phyloP scores from a whole-genome alignment of 768 basidiomycete species.

The Suillus luteus region DNA sequence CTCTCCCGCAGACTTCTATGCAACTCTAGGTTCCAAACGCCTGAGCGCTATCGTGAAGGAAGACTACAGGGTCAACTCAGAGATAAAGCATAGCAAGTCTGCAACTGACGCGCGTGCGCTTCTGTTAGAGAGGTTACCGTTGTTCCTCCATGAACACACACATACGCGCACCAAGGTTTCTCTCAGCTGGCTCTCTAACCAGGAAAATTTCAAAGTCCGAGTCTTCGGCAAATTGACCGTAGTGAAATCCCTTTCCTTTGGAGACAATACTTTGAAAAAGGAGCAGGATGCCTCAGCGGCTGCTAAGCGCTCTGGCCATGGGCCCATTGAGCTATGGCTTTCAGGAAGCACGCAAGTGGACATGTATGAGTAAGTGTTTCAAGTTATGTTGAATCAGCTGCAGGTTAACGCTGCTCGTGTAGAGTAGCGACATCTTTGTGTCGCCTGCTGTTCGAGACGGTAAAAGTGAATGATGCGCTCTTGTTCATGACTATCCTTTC shows the following conservation, averaged over 20 bases:
- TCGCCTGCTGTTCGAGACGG: constrained; percentile 72
- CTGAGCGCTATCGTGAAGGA: constrained; percentile 77
- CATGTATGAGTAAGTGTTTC: constrained; percentile 82
- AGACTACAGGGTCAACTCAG: constrained; percentile 63
- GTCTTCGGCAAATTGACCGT: constrained; percentile 65
- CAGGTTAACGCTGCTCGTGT: constrained; percentile 12
- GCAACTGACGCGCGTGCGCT: constrained; percentile 57
- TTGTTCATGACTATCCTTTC: constrained; percentile 93
- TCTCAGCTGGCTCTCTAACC: constrained; percentile 63
- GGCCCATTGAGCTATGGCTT: constrained; percentile 76
- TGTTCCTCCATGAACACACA: constrained; percentile 90
- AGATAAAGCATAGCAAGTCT: constrained; percentile 48
- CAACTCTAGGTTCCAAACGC: constrained; percentile 69
- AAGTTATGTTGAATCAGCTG: constrained; percentile 7
- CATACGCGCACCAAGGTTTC: constrained; percentile 64
- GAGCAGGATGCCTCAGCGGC: constrained; percentile 76
- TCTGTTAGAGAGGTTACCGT: constrained; percentile 80
- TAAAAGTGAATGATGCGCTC: constrained; percentile 84
- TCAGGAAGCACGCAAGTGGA: constrained; percentile 76
- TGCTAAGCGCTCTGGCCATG: constrained; percentile 52
- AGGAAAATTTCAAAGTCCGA: constrained; percentile 69
- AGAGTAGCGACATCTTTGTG: constrained; percentile 88
- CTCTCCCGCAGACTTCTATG: constrained; percentile 63
- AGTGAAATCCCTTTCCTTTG: constrained; percentile 60
- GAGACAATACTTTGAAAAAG: constrained; percentile 47